Evolutionary conservation across 2,329 filamentous ascomycete species (phyloP).

Genomic region (Trichoderma oligosporum): DNA sequence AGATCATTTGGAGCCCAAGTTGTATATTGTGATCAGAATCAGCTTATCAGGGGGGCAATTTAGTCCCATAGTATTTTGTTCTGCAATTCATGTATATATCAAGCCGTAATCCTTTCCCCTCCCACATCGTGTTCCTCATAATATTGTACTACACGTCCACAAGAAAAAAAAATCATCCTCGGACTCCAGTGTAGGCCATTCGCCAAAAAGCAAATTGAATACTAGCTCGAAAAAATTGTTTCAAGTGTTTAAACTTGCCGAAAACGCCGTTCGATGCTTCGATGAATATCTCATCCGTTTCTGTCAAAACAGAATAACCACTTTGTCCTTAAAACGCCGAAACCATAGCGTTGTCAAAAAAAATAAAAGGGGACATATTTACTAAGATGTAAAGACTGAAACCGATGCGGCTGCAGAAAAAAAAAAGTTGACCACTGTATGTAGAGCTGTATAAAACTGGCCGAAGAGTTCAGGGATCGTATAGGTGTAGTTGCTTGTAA

Average conservation of each 20-base stretch:
- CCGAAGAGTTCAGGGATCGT: not conserved
- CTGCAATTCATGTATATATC: not conserved
- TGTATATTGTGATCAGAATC: not conserved
- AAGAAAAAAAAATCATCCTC: not conserved
- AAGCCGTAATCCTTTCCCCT: not conserved
- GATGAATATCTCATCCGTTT: not conserved
- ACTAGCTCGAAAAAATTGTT: not conserved
- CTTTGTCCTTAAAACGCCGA: not conserved
- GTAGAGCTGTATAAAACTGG: not conserved
- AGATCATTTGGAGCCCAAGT: too few species aligned
- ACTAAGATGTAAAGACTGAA: conserved; percentile 1
- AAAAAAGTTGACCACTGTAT: not conserved
- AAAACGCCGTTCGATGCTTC: conserved; percentile 18
- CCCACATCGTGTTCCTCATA: not conserved
- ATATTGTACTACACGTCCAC: not conserved
- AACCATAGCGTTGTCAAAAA: not conserved
- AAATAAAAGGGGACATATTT: too few species aligned
- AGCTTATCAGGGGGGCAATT: not conserved
- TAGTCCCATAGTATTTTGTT: not conserved
- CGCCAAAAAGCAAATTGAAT: not conserved
- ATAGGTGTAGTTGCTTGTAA: not conserved
- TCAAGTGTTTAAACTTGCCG: not conserved
- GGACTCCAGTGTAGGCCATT: not conserved
- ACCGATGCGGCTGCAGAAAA: not conserved
- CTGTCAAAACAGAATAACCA: not conserved